Conservation (phyloP, 371 early-diverging fungal species). For the Polyrhizophydium stewartii region DNA sequence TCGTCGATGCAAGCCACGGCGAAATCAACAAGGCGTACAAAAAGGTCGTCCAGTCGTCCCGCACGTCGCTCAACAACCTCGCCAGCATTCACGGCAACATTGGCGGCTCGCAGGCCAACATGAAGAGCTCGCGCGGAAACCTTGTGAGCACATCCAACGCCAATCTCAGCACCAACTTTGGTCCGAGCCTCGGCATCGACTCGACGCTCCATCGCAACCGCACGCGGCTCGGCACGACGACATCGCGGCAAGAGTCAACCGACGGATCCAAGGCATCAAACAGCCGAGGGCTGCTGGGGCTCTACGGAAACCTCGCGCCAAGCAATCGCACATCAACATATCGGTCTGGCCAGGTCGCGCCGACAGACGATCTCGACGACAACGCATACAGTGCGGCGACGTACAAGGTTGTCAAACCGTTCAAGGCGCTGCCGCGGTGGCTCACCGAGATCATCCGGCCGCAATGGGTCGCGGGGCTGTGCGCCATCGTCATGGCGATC, state of each 20-base stretch:
- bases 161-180: not conserved
- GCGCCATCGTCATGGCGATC: not conserved
- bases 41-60: not conserved
- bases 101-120: not conserved
- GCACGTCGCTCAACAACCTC: not conserved
- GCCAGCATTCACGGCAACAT: not conserved
- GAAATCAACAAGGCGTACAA: not conserved
- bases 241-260: too few species aligned
- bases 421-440: constrained; percentile 1
- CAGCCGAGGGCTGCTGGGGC: not conserved
- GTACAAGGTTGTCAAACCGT: not conserved
- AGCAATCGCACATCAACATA: not conserved
- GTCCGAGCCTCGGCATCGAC: not conserved
- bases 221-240: not conserved
- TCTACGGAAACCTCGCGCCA: not conserved
- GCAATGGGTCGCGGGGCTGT: constrained; percentile 1
- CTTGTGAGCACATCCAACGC: not conserved
- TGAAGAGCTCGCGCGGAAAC: not conserved
- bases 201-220: not conserved
- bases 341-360: not conserved
- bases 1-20: not conserved
- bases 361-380: not conserved
- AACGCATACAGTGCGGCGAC: not conserved
- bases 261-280: too few species aligned
- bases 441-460: not conserved